phyloP scores from a whole-genome alignment of 768 basidiomycete genomes.

The Candolleomyces eurysporus region DNA sequence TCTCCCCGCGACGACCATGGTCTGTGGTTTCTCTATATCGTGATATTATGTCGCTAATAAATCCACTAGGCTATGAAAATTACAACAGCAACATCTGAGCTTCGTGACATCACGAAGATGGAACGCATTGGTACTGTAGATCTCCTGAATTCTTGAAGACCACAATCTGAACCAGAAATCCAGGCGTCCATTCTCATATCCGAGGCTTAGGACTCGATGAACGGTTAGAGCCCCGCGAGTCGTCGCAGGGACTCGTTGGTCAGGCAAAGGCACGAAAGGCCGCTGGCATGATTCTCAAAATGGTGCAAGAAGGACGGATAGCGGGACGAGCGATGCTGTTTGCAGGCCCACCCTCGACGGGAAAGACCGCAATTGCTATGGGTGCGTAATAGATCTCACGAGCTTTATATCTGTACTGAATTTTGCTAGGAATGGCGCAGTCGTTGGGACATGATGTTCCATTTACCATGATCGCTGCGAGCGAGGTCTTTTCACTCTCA shows the following conservation, averaged over 20 bases:
- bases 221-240: constrained; percentile 82
- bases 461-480: constrained; percentile 96
- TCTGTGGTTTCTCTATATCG: no score
- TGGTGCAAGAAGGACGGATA: constrained; percentile 96
- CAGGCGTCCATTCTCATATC: constrained; percentile 93
- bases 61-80: constrained; percentile 3
- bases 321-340: constrained; percentile 96
- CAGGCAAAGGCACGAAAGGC: constrained; percentile 96
- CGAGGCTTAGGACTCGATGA: constrained; percentile 93
- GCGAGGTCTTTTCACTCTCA: constrained; percentile 96
- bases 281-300: constrained; percentile 95
- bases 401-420: constrained; percentile 21
- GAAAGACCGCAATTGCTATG: constrained; percentile 97
- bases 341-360: constrained; percentile 95
- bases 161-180: constrained; percentile 10
- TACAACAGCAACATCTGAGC: constrained; percentile 4
- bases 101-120: constrained; percentile 4
- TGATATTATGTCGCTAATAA: background rate
- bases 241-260: constrained; percentile 95
- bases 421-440: constrained; percentile 84
- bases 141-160: constrained; percentile 52
- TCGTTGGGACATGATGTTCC: constrained; percentile 92
- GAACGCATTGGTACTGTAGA: constrained; percentile 91
- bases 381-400: constrained; percentile 47
- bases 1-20: constrained; percentile 5